Conservation (phyloP, 148 eudicot genomes). For the Fallopia convolvulus region DNA sequence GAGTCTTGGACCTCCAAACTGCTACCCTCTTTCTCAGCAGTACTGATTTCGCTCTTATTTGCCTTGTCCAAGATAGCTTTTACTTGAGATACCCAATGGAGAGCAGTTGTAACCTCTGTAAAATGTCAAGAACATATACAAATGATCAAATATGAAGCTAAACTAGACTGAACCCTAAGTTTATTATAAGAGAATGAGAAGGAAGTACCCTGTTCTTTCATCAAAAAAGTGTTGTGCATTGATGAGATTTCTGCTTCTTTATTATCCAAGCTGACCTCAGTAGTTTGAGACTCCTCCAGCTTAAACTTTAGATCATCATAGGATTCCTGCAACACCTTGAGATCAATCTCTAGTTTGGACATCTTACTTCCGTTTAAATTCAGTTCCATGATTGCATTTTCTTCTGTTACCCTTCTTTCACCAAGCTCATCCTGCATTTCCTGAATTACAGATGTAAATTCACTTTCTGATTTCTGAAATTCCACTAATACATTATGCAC, state of each 20-base stretch:
- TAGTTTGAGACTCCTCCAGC: conserved; percentile 40
- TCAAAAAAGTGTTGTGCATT: conserved; percentile 23
- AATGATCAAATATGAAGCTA: background rate
- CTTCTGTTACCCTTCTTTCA: conserved; percentile 31
- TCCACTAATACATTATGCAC: conserved; percentile 34
- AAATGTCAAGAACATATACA: conserved; percentile 16
- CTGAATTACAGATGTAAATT: conserved; percentile 25
- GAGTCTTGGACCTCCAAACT: conserved; percentile 39
- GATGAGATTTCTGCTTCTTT: conserved; percentile 55
- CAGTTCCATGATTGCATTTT: conserved; percentile 46
- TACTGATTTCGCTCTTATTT: conserved; percentile 37
- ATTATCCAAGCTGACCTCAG: conserved; percentile 33
- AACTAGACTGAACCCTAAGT: conserved; percentile 6
- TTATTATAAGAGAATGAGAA: background rate
- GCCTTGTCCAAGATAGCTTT: conserved; percentile 52
- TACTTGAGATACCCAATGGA: conserved; percentile 42
- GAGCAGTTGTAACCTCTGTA: conserved; percentile 54
- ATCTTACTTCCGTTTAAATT: conserved; percentile 33
- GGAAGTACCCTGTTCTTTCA: conserved; percentile 50
- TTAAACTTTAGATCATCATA: conserved; percentile 43
- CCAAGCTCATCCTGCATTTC: conserved; percentile 45
- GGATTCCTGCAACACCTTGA: conserved; percentile 34
- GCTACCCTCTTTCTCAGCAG: conserved; percentile 23
- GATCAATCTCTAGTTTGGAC: conserved; percentile 50
- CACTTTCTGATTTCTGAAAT: conserved; percentile 29